Conservation (phyloP, 2,329 filamentous ascomycete species). For the Coleophoma crateriformis region DNA sequence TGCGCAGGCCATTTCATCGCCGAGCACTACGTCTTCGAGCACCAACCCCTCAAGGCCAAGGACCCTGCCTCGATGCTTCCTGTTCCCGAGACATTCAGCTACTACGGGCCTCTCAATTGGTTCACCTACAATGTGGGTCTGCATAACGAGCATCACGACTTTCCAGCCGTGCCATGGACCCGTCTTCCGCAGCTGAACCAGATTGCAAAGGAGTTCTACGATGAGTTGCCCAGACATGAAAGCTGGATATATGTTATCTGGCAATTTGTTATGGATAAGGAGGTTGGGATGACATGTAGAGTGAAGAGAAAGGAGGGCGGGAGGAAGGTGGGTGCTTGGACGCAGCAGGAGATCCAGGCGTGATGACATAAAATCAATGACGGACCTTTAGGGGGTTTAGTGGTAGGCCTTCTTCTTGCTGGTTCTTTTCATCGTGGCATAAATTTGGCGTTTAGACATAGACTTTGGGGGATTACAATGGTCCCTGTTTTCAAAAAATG, state of each 20-base stretch:
- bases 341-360: constrained; percentile 63
- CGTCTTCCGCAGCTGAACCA: constrained; percentile 69
- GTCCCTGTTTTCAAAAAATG: too few species aligned
- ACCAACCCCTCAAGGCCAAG: constrained; percentile 41
- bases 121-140: constrained; percentile 96
- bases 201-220: constrained; percentile 88
- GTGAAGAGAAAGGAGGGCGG: constrained; percentile 86
- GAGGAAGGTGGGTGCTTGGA: constrained; percentile 60
- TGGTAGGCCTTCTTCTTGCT: too few species aligned
- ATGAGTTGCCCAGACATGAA: constrained; percentile 75
- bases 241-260: constrained; percentile 93
- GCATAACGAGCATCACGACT: constrained; percentile 99
- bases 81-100: constrained; percentile 91
- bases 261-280: constrained; percentile 89
- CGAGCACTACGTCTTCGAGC: constrained; percentile 85
- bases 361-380: constrained; percentile 23
- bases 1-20: constrained; percentile 98
- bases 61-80: constrained; percentile 50
- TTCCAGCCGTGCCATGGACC: constrained; percentile 95
- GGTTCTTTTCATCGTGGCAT: too few species aligned
- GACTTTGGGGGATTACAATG: too few species aligned
- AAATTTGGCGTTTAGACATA: too few species aligned
- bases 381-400: too few species aligned
- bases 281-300: constrained; percentile 84
- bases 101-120: constrained; percentile 89